Base-by-base conservation (phyloP, 176 grass and related monocot species). In the Oryza coarctata region DNA sequence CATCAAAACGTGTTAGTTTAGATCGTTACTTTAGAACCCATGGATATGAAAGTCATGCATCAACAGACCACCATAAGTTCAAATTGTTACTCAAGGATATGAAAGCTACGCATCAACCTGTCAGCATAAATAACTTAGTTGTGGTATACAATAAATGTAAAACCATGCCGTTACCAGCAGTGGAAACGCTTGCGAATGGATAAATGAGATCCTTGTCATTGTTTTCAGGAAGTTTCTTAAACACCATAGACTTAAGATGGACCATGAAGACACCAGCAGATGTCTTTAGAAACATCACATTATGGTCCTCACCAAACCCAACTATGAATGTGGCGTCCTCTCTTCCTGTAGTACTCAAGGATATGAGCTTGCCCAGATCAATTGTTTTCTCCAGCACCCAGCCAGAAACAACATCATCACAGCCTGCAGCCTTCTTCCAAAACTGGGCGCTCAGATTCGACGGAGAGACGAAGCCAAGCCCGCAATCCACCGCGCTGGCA, bases 381-480 rank as follows among this genome's bases (percentile, higher is more conserved):
- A 84, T 23, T 23, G n/a, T 76, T 30, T 33, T 75, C 75, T 11
- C 23, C 7, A 68, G 44, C 32, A n/a, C 61, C 82, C 82, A 83
- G 68, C 41, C 12, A 44, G 31, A 36, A 76, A 25, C 9, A 57
- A 36, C 63, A 75, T 62, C 61, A 36, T 67, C 31, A 30, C 7
- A 38, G 14, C 18, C 9, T 0, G 5, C n/a, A 9, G 29, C 66
- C 81, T 27, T 76, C 43, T 10, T 84, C 82, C 82, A 76, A n/a
- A 76, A 50, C 5, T 57, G 29, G 3, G 17, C 32, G 3, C 1
- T 17, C 23, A 3, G 68, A 11, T 4, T 25, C 55, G 44, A 40
- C 43, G 76, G 6, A n/a, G 0, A 40, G 6, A 84, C 1, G 23
- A 84, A 57, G 17, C 72, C 32, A 0, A 76, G 62, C 1, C n/a